Percentiles rank a stretch among this genome's conserved stretches.
These are phyloP conservation scores for Volutella citrinella DNA, from an alignment of 2,329 filamentous ascomycete species.

Conservation along the genomic window DNA sequence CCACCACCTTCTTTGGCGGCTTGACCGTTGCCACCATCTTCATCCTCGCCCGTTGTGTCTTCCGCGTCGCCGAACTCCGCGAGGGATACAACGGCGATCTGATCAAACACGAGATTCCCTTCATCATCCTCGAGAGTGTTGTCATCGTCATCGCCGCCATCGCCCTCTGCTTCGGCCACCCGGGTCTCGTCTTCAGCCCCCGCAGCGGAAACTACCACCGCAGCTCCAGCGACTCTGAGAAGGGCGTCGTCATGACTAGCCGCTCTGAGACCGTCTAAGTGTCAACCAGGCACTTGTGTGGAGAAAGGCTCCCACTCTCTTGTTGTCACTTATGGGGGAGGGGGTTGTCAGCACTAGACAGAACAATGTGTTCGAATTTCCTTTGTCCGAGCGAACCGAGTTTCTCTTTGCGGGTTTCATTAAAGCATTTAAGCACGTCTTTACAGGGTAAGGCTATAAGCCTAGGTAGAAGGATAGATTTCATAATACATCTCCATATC, in stretches of 20 bases:
- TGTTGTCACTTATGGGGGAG: no score
- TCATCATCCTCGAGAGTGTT: slow-evolving; percentile 51
- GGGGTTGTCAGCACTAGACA: no score
- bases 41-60: slow-evolving; percentile 61
- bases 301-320: no score
- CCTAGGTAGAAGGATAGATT: no score
- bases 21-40: slow-evolving; percentile 52
- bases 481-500: no score
- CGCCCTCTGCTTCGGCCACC: slow-evolving; percentile 39
- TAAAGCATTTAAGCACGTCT: no score
- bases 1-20: slow-evolving; percentile 48
- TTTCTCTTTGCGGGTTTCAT: no score
- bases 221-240: slow-evolving; percentile 23
- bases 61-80: slow-evolving; percentile 63
- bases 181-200: slow-evolving; percentile 36
- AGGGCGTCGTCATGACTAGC: slow-evolving; percentile 6
- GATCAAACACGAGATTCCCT: slow-evolving; percentile 49
- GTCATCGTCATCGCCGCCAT: slow-evolving; percentile 35
- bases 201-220: slow-evolving; percentile 11
- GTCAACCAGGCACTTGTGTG: no score
- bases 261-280: slow-evolving; percentile 13
- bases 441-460: no score
- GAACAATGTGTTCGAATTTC: no score
- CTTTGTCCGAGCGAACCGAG: no score
- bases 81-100: slow-evolving; percentile 58